Percentiles rank a stretch among this genome's conserved stretches.
Evolutionary conservation across 2,329 filamentous ascomycete species (phyloP).

Genomic region (Colletotrichum graminicola): DNA sequence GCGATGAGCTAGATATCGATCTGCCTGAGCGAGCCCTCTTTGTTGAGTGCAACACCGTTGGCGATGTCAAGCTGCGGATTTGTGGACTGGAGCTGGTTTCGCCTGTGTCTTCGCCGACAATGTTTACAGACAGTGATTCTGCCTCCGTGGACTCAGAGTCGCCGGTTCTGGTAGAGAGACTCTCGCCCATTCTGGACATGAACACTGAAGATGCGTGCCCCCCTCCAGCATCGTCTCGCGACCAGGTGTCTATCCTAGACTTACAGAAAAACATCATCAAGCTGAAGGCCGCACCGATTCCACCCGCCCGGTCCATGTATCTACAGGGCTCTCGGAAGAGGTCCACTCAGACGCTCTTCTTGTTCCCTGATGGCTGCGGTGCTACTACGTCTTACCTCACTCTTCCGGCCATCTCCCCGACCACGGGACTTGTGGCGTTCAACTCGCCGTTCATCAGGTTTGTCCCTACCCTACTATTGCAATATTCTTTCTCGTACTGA

Average conservation of each 20-base stretch:
- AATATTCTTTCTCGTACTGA: no score
- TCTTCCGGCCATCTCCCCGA: conserved; percentile 63
- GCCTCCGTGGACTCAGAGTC: conserved; percentile 46
- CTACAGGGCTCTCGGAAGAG: conserved; percentile 62
- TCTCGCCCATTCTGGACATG: conserved; percentile 53
- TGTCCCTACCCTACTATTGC: conserved; percentile 58
- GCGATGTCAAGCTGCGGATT: conserved; percentile 59
- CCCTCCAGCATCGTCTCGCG: conserved; percentile 57
- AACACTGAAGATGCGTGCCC: conserved; percentile 52
- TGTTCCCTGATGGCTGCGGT: conserved; percentile 68
- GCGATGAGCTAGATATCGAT: conserved; percentile 69
- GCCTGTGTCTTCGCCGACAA: no score
- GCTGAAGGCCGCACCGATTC: conserved; percentile 46
- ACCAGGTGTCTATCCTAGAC: conserved; percentile 48
- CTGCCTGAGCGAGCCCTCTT: conserved; percentile 63
- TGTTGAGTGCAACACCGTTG: conserved; percentile 66
- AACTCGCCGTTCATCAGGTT: conserved; percentile 74
- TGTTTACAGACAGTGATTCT: no score
- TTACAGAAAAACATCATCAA: no score
- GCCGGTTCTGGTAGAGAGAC: conserved; percentile 49
- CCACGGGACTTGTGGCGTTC: conserved; percentile 63
- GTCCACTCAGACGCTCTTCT: conserved; percentile 61
- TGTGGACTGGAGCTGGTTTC: neutral
- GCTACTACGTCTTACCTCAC: conserved; percentile 75
- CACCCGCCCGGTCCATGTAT: conserved; percentile 61